Evolutionary conservation across 2,329 filamentous ascomycete genomes (phyloP).

Genomic region (Myriosclerotinia duriaeana): DNA sequence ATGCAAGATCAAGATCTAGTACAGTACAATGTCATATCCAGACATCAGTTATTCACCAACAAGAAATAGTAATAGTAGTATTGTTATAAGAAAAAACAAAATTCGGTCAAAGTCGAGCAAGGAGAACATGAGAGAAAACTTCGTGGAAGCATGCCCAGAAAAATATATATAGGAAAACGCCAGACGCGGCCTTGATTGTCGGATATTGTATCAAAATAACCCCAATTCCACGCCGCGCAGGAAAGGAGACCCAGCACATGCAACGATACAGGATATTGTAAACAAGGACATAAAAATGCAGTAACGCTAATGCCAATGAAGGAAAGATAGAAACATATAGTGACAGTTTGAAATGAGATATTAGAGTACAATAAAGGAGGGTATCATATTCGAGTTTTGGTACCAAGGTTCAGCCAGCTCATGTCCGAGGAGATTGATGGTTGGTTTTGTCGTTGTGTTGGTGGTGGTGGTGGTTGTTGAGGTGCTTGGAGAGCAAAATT

Average conservation of each 20-base stretch:
- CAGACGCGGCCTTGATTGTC: background rate
- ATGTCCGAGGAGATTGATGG: constrained; percentile 55
- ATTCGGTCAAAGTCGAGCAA: background rate
- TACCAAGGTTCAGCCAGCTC: constrained; percentile 75
- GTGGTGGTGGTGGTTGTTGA: constrained; percentile 30
- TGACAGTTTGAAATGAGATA: constrained; percentile 16
- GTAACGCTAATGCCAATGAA: constrained; percentile 19
- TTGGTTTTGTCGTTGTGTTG: constrained; percentile 23
- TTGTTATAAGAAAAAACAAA: background rate
- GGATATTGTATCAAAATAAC: constrained; percentile 4
- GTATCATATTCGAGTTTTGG: constrained; percentile 32
- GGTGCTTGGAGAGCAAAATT: constrained; percentile 29
- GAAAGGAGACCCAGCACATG: constrained; percentile 18
- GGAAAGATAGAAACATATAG: constrained; percentile 16
- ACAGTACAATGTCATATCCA: constrained; percentile 14
- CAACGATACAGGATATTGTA: constrained; percentile 19
- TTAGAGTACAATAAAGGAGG: constrained; percentile 17
- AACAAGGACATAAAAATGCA: constrained; percentile 14
- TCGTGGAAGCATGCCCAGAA: constrained; percentile 9
- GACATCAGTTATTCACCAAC: constrained; percentile 11
- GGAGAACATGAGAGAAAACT: constrained; percentile 14
- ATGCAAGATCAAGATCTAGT: constrained; percentile 16
- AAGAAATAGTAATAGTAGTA: constrained; percentile 8
- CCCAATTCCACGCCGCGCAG: constrained; percentile 16
- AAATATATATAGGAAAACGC: background rate